A percentile compares a stretch with the other conserved stretches of the same genome.
These are phyloP conservation scores for Dictyostelium discoideum DNA, from an alignment of 78 protist genomes.

Conservation along the genomic window dicty_2.7 NC_007089.4:4785501-4786000, in stretches of 20 bases:
- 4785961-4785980: conserved; percentile 86
- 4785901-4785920: conserved; percentile 83
- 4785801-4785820: conserved; percentile 66
- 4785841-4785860: conserved; percentile 64
- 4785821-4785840: conserved; percentile 80
- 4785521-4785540: conserved; percentile 23
- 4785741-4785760: conserved; percentile 14
- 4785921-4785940: conserved; percentile 83
- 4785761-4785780: conserved; percentile 31
- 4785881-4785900: conserved; percentile 57
- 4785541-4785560: conserved; percentile 65
- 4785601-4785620: conserved; percentile 11
- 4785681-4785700: conserved; percentile 9
- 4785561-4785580: conserved; percentile 16
- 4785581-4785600: neutral
- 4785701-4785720: conserved; percentile 2
- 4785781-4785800: conserved; percentile 75
- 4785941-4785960: conserved; percentile 82
- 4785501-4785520: conserved; percentile 41
- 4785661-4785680: neutral
- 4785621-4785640: conserved; percentile 8
- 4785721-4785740: neutral
- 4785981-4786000: conserved; percentile 77
- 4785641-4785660: neutral
- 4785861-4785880: conserved; percentile 56